phyloP scores from a whole-genome alignment of 176 grass and related monocot species.

The Panicum miliaceum region DNA sequence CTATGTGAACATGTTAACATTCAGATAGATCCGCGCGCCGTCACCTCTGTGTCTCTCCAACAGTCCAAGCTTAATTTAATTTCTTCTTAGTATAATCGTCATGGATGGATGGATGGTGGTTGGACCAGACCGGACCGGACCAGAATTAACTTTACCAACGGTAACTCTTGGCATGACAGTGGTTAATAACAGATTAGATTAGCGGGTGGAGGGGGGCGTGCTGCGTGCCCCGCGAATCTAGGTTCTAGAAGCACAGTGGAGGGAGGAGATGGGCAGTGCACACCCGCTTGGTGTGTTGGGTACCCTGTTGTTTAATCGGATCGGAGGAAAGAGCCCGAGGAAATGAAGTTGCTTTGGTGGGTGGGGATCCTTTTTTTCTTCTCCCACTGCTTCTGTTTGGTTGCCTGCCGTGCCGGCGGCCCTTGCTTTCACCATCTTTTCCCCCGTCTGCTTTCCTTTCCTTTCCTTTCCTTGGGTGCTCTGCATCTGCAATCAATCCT shows the following conservation, averaged over 20 bases:
- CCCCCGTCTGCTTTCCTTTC: background rate
- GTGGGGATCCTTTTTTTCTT: constrained; percentile 38
- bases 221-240: background rate
- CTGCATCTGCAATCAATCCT: background rate
- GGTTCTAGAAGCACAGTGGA: background rate
- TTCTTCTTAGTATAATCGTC: background rate
- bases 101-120: background rate
- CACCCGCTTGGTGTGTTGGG: constrained; percentile 32
- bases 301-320: constrained; percentile 7
- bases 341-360: constrained; percentile 51
- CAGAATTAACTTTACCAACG: constrained; percentile 1
- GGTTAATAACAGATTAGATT: background rate
- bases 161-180: constrained; percentile 2
- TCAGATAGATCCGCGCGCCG: background rate
- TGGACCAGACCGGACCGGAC: background rate
- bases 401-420: background rate
- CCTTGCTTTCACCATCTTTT: constrained; percentile 1
- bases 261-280: background rate
- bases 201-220: no score
- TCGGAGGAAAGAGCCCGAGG: background rate
- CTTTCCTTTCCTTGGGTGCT: constrained; percentile 23
- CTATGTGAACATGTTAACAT: background rate
- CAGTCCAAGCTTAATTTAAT: no score
- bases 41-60: no score
- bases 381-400: background rate